Evolutionary conservation across 1,284 basidiomycete genomes (phyloP), one percentile per base, ranked within the genome.

Genomic region (Tilletia walkeri): DNA sequence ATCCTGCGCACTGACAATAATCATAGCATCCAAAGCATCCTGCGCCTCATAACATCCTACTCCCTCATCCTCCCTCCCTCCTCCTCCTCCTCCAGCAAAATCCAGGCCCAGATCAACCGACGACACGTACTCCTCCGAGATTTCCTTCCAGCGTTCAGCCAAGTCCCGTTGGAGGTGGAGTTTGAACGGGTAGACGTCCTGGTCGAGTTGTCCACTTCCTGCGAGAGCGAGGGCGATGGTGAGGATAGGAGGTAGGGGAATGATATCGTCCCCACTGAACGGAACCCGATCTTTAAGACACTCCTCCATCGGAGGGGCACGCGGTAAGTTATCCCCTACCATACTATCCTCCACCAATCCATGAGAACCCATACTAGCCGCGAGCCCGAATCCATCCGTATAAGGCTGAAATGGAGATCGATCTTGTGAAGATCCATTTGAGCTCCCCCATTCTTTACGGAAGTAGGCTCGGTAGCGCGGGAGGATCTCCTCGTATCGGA

Each of bases 401-500:
- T 56, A 30, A 2, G 20, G 54, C 16, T 20, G 24, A 14, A 45
- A 45, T 45, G 41, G 41, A 7, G 41, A 45, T 45, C 9, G 41
- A 7, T n/a, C 12, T 7, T n/a, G n/a, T 53, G 7, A 7, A 30
- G 16, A 56, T 14, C 14, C 24, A 14, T 20, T 14, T 5, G 16
- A 24, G 20, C 4, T 12, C 9, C 36, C 36, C 34, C 38, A 41
- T 9, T 61, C 20, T 34, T 61, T 61, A 4, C 24, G 56, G 18
- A 61, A 61, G 34, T 39, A 63, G 30, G 59, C 59, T 63, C 59
- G 59, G 20, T 63, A 63, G 18, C 59, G 30, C 0, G 59, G 59
- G 4, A 63, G 39, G 34, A 41, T 39, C 59, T 63, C 59, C 34
- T 63, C 59, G 59, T 63, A 63, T 16, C 59, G 34, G 36, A 63